A percentile compares a stretch with the other conserved stretches of the same genome.
Conservation (phyloP, 768 basidiomycete species). For the Mrakia hoshinonis region DNA sequence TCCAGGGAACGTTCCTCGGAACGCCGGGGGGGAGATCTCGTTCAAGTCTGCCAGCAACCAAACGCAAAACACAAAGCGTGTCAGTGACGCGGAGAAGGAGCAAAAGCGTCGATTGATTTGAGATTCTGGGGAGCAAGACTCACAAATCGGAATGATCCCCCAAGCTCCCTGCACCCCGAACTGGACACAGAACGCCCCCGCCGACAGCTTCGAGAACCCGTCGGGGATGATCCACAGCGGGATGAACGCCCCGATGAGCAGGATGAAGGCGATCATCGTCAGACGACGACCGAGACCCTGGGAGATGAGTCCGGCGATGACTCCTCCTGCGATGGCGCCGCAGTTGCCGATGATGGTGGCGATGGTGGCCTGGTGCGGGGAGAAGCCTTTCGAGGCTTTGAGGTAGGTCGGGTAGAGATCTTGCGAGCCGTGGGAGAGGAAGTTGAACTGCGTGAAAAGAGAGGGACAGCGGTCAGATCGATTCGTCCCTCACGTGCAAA, state of each 20-base stretch:
- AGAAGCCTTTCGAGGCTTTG: slow-evolving; percentile 54
- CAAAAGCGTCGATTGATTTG: not conserved
- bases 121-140: slow-evolving; percentile 42
- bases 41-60: slow-evolving; percentile 49
- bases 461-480: no score
- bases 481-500: no score
- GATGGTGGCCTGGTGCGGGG: slow-evolving; percentile 52
- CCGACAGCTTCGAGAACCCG: slow-evolving; percentile 59
- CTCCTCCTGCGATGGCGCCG: slow-evolving; percentile 49
- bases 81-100: not conserved
- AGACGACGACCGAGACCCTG: slow-evolving; percentile 77
- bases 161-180: slow-evolving; percentile 85
- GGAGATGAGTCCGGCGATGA: slow-evolving; percentile 59
- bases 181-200: slow-evolving; percentile 79
- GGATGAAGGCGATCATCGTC: slow-evolving; percentile 59
- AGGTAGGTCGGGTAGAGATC: slow-evolving; percentile 63
- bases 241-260: slow-evolving; percentile 49
- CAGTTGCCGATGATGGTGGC: slow-evolving; percentile 67
- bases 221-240: slow-evolving; percentile 70
- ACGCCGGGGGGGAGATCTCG: slow-evolving; percentile 79
- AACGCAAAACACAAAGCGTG: not conserved
- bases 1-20: slow-evolving; percentile 79
- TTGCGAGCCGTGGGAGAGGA: slow-evolving; percentile 50
- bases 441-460: slow-evolving; percentile 57
- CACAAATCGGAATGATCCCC: slow-evolving; percentile 37